phyloP scores from a whole-genome alignment of 768 basidiomycete species.

The Psilocybe subaeruginosa region DNA sequence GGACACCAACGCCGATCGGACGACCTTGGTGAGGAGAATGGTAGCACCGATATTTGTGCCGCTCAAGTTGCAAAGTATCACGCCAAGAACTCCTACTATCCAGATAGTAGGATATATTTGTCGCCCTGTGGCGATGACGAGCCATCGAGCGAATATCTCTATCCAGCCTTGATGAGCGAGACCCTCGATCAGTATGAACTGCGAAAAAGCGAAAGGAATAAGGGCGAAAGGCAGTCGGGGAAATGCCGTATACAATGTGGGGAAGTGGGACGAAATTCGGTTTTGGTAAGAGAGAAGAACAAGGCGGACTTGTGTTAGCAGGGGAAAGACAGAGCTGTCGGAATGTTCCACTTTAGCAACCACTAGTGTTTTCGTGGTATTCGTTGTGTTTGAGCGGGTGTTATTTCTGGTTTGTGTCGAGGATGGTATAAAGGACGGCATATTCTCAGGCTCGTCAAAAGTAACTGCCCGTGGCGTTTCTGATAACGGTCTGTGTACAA shows the following conservation, averaged over 20 bases:
- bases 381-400: constrained; percentile 17
- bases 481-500: not conserved
- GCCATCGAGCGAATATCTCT: constrained; percentile 75
- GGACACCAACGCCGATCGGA: constrained; percentile 45
- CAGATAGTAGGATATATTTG: constrained; percentile 57
- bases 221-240: constrained; percentile 79
- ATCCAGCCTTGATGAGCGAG: constrained; percentile 89
- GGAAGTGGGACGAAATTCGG: constrained; percentile 48
- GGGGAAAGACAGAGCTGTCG: constrained; percentile 2
- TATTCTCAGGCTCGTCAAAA: constrained; percentile 7
- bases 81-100: constrained; percentile 71
- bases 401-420: constrained; percentile 11
- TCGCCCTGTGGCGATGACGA: constrained; percentile 44
- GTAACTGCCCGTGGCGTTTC: constrained; percentile 2
- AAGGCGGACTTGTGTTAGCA: constrained; percentile 8
- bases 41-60: constrained; percentile 93
- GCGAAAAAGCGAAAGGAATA: constrained; percentile 90
- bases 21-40: constrained; percentile 85
- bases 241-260: constrained; percentile 68
- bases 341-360: not conserved
- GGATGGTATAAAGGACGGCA: constrained; percentile 1
- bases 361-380: not conserved
- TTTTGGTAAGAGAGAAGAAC: constrained; percentile 14
- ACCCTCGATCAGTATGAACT: constrained; percentile 92
- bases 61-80: constrained; percentile 77